These are phyloP conservation scores for Lentinula guzmanii DNA, from an alignment of 768 basidiomycete species.

Conservation along the genomic window DNA sequence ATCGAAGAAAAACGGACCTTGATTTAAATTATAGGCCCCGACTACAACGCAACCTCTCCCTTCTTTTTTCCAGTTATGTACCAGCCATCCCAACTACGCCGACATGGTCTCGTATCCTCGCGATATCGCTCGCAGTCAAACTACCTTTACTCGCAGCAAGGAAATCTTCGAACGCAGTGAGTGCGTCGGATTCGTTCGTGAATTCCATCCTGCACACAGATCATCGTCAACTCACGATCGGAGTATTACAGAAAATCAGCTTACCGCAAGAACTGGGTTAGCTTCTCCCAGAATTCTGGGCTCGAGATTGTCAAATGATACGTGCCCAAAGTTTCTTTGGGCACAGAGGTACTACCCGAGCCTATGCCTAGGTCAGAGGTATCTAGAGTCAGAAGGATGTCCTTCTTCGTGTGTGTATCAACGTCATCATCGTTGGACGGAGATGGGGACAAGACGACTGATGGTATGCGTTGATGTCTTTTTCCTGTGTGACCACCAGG, in stretches of 20 bases:
- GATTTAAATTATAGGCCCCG: neutral
- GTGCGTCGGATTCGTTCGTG: constrained; percentile 53
- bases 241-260: constrained; percentile 9
- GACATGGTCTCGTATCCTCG: constrained; percentile 84
- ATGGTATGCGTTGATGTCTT: constrained; percentile 64
- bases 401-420: constrained; percentile 38
- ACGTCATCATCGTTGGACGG: constrained; percentile 41
- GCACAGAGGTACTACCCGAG: constrained; percentile 26
- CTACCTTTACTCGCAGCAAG: constrained; percentile 75
- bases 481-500: constrained; percentile 20
- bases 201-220: constrained; percentile 49
- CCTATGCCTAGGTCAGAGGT: constrained; percentile 12
- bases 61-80: constrained; percentile 26
- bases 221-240: neutral
- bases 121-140: constrained; percentile 81
- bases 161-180: constrained; percentile 80
- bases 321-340: constrained; percentile 40
- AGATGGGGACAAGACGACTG: constrained; percentile 73
- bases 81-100: constrained; percentile 90
- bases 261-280: constrained; percentile 61
- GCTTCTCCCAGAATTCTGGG: constrained; percentile 74
- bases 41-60: neutral
- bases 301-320: constrained; percentile 69
- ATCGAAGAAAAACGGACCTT: neutral
- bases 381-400: constrained; percentile 69